These are phyloP conservation scores for Cladosporium sp. DNA, from an alignment of 2,329 filamentous ascomycete genomes.

Conservation along the genomic window DNA sequence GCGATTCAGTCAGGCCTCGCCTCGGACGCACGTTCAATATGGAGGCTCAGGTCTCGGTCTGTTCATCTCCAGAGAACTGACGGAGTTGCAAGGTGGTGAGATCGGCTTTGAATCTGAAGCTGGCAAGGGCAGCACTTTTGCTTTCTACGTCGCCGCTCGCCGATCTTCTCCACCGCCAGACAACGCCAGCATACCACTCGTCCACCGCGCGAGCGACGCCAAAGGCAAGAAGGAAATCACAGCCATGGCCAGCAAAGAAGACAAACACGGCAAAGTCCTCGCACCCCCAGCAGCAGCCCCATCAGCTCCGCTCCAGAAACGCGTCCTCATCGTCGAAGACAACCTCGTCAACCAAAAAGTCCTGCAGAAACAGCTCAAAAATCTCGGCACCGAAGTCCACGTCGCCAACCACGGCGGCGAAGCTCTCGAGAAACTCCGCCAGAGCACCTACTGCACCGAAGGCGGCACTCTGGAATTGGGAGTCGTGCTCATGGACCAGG, in stretches of 20 bases:
- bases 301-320: constrained; percentile 23
- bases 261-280: neutral
- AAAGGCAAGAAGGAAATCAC: constrained; percentile 6
- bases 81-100: constrained; percentile 76
- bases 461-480: constrained; percentile 32
- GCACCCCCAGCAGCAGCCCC: neutral
- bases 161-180: constrained; percentile 48
- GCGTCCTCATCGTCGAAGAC: constrained; percentile 45
- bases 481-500: constrained; percentile 75
- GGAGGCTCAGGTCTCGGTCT: constrained; percentile 76
- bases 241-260: neutral
- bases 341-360: constrained; percentile 52
- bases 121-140: constrained; percentile 71
- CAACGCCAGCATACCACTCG: constrained; percentile 21
- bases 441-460: constrained; percentile 37
- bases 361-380: constrained; percentile 51
- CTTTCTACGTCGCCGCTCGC: constrained; percentile 72
- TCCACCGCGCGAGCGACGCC: constrained; percentile 5
- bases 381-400: constrained; percentile 47
- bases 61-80: constrained; percentile 77
- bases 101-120: constrained; percentile 71
- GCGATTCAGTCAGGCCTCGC: constrained; percentile 75
- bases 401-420: constrained; percentile 54
- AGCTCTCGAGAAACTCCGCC: constrained; percentile 46
- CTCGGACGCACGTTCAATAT: constrained; percentile 74